Base-by-base conservation (phyloP, 2,329 filamentous ascomycete species). In the Colletotrichum trifolii region DNA sequence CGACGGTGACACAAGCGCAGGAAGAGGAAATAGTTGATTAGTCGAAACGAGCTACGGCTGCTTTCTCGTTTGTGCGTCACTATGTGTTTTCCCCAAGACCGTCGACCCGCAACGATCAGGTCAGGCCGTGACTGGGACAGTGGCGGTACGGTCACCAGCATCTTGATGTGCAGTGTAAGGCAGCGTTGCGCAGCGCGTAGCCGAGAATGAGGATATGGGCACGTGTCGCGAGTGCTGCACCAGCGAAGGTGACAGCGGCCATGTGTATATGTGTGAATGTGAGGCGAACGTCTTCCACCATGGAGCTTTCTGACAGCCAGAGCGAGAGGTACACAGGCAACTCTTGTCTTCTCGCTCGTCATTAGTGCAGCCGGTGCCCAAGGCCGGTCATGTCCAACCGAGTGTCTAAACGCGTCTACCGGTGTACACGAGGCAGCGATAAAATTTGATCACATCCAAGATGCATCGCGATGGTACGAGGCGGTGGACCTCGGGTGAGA, bases 41-140 rank as follows among this genome's bases (percentile, higher is more conserved):
- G 62, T 62, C 56, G 17, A 13, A 53, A 50, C 42, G 40, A 62
- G 62, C 62, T 62, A 65, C 53, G 62, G 58, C 53, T 58, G 62
- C 52, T 33, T 39, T 46, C 15, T 42, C 42, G 58, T 56, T 65
- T 62, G 62, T 65, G 62, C 52, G 40, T 48, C 62, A 49, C 54
- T 53, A 52, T 65, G 36, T 55, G 50, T 60, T 54, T 55, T 43
- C 49, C 52, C 47, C 45, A 36, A 47, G 38, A 25, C 25, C 25
- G 40, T 53, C 46, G 58, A 35, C 62, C 50, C 58, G 45, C 57
- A 43, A 52, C 42, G 62, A 53, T 62, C 59, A 56, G 52, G 56
- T 5, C 25, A 25, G 25, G 25, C 25, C 25, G 25, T 25, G 25
- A 25, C 25, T 25, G 25, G 25, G 25, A 25, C 25, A 25, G 25